phyloP scores from a whole-genome alignment of 2,329 filamentous ascomycete species.

The Diaporthe ampelina region DNA sequence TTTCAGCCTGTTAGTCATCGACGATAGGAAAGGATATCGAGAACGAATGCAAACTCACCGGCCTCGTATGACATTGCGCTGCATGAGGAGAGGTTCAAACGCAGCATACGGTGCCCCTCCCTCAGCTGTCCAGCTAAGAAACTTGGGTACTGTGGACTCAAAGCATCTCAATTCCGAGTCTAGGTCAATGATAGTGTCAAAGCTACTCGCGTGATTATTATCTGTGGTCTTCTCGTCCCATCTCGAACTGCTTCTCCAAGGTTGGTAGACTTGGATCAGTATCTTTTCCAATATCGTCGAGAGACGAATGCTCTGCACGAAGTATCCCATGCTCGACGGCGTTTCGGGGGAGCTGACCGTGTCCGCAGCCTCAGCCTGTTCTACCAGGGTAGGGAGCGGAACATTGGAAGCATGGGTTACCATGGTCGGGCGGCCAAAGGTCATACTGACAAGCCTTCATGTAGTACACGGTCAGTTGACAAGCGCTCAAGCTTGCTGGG shows the following conservation, averaged over 20 bases:
- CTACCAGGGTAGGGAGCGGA: not conserved
- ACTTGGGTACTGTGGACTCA: conserved; percentile 37
- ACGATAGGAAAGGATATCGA: not conserved
- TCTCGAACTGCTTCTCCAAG: conserved; percentile 11
- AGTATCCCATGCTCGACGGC: conserved; percentile 35
- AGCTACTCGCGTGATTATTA: conserved; percentile 2
- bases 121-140: conserved; percentile 42
- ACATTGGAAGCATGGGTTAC: conserved; percentile 45
- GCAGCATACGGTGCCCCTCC: not conserved
- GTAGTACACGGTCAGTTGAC: conserved; percentile 53
- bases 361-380: not conserved
- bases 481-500: not conserved
- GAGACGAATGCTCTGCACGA: conserved; percentile 41
- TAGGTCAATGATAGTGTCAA: conserved; percentile 43
- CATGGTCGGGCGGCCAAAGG: conserved; percentile 47
- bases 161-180: conserved; percentile 43
- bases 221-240: conserved; percentile 1
- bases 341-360: not conserved
- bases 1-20: not conserved
- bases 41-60: not conserved
- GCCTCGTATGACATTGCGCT: not conserved
- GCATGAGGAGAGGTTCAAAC: not conserved
- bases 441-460: conserved; percentile 47
- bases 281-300: conserved; percentile 43
- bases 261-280: conserved; percentile 43